Evolutionary conservation across 176 grass and related monocot genomes (phyloP), one percentile per base, ranked within the genome.

Genomic region (Triticum timopheevii): DNA sequence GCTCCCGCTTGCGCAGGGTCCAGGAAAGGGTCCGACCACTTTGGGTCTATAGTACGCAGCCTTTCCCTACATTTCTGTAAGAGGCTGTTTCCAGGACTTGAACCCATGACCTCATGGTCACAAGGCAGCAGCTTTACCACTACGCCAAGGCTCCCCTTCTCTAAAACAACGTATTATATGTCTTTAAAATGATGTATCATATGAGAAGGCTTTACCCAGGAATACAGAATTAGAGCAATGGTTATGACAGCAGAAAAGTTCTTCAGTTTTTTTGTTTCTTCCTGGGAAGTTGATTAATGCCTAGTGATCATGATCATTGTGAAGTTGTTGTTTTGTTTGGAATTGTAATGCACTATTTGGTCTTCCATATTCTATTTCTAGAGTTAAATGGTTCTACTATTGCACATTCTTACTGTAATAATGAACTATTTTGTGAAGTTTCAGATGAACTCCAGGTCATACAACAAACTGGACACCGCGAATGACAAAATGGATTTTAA

Each of bases 381-480:
- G 36, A 76, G 38, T 64, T 76, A 17, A n/a, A 67, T 36, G 40
- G 9, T 63, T 65, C 73, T 61, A n/a, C 20, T 24, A 13, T n/a
- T 19, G 8, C 17, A 15, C 20, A 22, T 65, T 72, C 28, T 63
- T 82, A 16, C 73, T 80, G 17, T 49, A 61, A 34, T 52, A 45
- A 81, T 52, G 8, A 69, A 22, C 6, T 19, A 19, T 10, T 11
- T 80, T 47, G 22, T 70, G 45, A 69, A 75, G 44, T 91, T 92
- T 83, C 86, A 93, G 92, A 89, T 91, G 86, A 78, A 83, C 80
- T 79, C 71, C n/a, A 93, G 78, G 65, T 69, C 85, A 68, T 82
- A 91, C 73, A 93, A 65, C 66, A 93, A 91, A 65, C 52, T 82
- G 38, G 62, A 81, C 54, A 25, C 76, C 33, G 70, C 45, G 17